Evolutionary conservation across 2,329 filamentous ascomycete species (phyloP).

Genomic region (Colletotrichum tropicale): DNA sequence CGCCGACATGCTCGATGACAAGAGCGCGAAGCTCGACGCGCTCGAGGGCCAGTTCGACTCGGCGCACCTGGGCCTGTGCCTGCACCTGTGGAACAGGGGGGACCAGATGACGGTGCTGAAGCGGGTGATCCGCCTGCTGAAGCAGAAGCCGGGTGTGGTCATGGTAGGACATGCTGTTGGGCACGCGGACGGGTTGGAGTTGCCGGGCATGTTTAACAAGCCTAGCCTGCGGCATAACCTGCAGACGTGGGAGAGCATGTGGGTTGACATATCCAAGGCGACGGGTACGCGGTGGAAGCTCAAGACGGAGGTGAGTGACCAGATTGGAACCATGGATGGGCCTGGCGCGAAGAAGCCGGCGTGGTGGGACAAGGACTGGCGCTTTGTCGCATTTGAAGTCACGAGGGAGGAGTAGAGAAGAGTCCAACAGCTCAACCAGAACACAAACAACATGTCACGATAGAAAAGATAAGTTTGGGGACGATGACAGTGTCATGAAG

Average conservation of each 20-base stretch:
- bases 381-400: neutral
- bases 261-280: conserved; percentile 17
- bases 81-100: conserved; percentile 27
- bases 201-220: neutral
- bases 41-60: conserved; percentile 23
- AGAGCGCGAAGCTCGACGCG: conserved; percentile 19
- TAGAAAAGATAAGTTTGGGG: neutral
- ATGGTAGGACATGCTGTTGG: conserved; percentile 20
- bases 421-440: neutral
- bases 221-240: conserved; percentile 9
- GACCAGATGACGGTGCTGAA: conserved; percentile 19
- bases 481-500: conserved; percentile 15
- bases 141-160: neutral
- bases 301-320: neutral
- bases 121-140: conserved; percentile 6
- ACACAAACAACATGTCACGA: neutral
- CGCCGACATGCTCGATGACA: conserved; percentile 24
- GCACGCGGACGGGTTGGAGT: conserved; percentile 4
- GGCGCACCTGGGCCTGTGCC: conserved; percentile 27
- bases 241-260: conserved; percentile 20
- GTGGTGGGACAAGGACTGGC: neutral
- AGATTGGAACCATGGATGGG: neutral
- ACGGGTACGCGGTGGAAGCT: conserved; percentile 17
- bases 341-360: neutral
- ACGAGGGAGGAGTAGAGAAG: neutral